These are phyloP conservation scores for Penicillium roqueforti DNA, from an alignment of 495 filamentous ascomycete genomes.

Conservation along the genomic window DNA sequence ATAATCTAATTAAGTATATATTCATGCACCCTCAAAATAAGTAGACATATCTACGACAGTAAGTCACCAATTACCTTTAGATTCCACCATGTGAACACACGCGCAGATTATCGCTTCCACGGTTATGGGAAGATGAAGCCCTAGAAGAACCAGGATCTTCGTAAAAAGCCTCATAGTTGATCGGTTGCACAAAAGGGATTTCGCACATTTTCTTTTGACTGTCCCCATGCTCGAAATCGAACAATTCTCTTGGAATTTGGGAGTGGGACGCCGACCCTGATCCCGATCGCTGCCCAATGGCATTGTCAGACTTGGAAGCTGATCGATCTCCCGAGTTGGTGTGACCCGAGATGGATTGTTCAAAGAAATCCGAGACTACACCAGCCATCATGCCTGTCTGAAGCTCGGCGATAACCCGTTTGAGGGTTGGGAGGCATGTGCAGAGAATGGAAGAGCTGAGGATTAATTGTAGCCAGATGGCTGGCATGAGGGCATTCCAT, in stretches of 20 bases:
- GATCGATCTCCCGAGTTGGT: not conserved
- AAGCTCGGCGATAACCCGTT: constrained; percentile 13
- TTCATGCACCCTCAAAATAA: not conserved
- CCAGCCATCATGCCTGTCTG: constrained; percentile 21
- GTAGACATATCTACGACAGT: not conserved
- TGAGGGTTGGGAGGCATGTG: constrained; percentile 16
- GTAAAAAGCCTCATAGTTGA: constrained; percentile 7
- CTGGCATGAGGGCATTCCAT: constrained; percentile 13
- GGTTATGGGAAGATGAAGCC: not conserved
- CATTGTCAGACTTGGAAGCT: not conserved
- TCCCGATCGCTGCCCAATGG: not conserved
- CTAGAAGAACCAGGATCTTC: not conserved
- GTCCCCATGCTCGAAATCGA: not conserved
- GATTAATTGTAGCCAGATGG: constrained; percentile 16
- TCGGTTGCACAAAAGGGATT: not conserved
- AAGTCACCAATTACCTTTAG: not conserved
- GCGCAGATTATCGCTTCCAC: not conserved
- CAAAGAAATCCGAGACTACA: constrained; percentile 11
- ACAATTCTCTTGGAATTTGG: not conserved
- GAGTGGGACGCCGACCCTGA: not conserved
- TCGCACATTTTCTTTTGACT: constrained; percentile 1
- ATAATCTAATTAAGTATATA: constrained; percentile 1
- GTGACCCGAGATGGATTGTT: constrained; percentile 12
- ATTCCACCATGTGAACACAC: not conserved
- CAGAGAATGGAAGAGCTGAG: constrained; percentile 14